A percentile compares a stretch with the other conserved stretches of the same genome.
Conservation (phyloP, 768 basidiomycete species). For the Hypholoma sublateritium region DNA sequence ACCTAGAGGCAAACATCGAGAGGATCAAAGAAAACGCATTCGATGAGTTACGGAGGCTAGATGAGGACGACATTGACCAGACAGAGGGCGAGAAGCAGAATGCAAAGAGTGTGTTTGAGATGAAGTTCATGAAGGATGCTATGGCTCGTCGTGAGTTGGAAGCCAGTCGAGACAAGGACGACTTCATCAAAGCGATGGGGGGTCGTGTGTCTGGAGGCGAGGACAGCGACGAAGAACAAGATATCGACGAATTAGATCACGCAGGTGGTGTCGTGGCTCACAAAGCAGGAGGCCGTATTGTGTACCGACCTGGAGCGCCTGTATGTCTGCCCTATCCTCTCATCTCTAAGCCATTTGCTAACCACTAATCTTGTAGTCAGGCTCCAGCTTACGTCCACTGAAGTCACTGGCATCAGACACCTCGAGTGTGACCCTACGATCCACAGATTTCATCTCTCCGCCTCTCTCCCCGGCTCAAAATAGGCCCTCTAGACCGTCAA, state of each 20-base stretch:
- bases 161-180: constrained; percentile 64
- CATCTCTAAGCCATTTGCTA: neutral
- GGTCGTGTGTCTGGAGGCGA: constrained; percentile 26
- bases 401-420: constrained; percentile 48
- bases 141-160: constrained; percentile 62
- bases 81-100: constrained; percentile 33
- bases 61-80: constrained; percentile 32
- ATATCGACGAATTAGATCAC: constrained; percentile 22
- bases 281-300: constrained; percentile 67
- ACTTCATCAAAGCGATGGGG: constrained; percentile 72
- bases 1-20: constrained; percentile 43
- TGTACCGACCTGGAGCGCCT: constrained; percentile 53
- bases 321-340: constrained; percentile 22
- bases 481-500: constrained; percentile 12
- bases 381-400: constrained; percentile 18
- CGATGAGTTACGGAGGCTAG: constrained; percentile 66
- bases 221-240: constrained; percentile 29
- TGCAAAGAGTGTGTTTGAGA: constrained; percentile 77
- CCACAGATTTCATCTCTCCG: constrained; percentile 47
- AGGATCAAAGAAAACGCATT: constrained; percentile 70
- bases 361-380: constrained; percentile 15
- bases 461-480: constrained; percentile 31
- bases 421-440: constrained; percentile 69
- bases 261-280: constrained; percentile 43
- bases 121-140: constrained; percentile 99